Percentiles rank a stretch among this genome's conserved stretches.
These are phyloP conservation scores for Blastocystis sp. DNA, from an alignment of 352 stramenopile species.

Conservation along the genomic window DNA sequence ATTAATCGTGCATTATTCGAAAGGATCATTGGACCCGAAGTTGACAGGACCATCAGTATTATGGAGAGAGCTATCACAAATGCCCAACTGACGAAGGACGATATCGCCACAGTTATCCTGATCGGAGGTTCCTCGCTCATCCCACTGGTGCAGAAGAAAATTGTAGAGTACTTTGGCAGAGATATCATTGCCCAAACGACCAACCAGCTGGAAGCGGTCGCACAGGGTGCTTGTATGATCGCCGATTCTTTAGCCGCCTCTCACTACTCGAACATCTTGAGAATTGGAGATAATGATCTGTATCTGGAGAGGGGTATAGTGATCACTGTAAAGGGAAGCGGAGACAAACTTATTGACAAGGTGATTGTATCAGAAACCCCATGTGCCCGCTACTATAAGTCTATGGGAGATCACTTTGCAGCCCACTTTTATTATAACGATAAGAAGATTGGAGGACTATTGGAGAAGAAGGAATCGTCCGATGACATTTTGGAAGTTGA, in stretches of 20 bases:
- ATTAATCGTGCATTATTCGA: conserved; percentile 88
- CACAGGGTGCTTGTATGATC: conserved; percentile 80
- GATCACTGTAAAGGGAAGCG: neutral
- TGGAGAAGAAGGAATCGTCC: neutral
- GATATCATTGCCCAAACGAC: conserved; percentile 67
- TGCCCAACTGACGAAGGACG: conserved; percentile 84
- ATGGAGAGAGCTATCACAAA: conserved; percentile 91
- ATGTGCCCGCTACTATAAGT: neutral
- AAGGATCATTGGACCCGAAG: conserved; percentile 94
- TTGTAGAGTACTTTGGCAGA: conserved; percentile 91
- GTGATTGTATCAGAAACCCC: no score
- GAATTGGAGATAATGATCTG: neutral
- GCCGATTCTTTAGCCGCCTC: neutral
- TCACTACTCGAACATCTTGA: neutral
- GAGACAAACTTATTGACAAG: no score
- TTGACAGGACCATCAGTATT: conserved; percentile 87
- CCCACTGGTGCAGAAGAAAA: conserved; percentile 88
- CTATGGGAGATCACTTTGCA: neutral
- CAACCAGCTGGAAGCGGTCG: conserved; percentile 96
- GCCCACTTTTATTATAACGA: neutral
- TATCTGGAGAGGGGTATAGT: neutral
- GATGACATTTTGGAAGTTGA: neutral
- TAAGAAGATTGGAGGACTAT: neutral
- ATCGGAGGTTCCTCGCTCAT: conserved; percentile 95
- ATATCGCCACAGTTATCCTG: conserved; percentile 96